phyloP scores from a whole-genome alignment of 495 filamentous ascomycete species.

The Cercophora newfieldiana region DNA sequence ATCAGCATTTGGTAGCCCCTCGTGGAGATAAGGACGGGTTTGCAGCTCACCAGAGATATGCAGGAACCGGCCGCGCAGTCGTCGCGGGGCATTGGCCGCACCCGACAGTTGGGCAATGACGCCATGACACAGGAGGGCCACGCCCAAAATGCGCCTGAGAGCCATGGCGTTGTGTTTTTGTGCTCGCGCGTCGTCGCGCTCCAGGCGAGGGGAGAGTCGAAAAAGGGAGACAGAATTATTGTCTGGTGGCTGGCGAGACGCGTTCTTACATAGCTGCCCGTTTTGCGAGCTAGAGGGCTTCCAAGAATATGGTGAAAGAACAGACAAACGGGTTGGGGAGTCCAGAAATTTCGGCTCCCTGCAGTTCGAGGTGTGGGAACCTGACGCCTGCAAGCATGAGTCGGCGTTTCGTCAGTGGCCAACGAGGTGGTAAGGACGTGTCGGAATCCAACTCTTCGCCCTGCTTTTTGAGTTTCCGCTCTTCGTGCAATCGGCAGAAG shows the following conservation, averaged over 20 bases:
- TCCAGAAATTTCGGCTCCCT: conserved; percentile 20
- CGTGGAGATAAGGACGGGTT: background rate
- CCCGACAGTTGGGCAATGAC: conserved; percentile 33
- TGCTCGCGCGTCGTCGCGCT: background rate
- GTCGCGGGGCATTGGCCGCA: conserved; percentile 38
- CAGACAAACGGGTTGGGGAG: background rate
- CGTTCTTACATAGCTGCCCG: conserved; percentile 16
- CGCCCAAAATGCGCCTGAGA: conserved; percentile 24
- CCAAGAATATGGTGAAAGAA: background rate
- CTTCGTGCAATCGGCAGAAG: background rate
- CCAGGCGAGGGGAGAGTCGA: background rate
- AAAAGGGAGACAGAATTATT: conserved; percentile 9
- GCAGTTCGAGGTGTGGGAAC: conserved; percentile 7
- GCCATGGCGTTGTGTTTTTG: conserved; percentile 18
- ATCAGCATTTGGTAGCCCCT: background rate
- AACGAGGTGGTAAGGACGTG: conserved; percentile 18
- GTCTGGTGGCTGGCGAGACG: background rate
- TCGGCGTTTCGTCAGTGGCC: conserved; percentile 1
- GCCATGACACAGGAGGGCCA: conserved; percentile 38
- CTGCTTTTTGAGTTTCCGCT: background rate
- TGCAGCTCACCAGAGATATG: conserved; percentile 83
- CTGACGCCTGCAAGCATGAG: background rate
- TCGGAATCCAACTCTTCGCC: conserved; percentile 10
- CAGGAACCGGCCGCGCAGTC: conserved; percentile 79
- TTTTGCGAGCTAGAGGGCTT: background rate